phyloP scores from a whole-genome alignment of 495 filamentous ascomycete genomes.

The Aspergillus leporis region DNA sequence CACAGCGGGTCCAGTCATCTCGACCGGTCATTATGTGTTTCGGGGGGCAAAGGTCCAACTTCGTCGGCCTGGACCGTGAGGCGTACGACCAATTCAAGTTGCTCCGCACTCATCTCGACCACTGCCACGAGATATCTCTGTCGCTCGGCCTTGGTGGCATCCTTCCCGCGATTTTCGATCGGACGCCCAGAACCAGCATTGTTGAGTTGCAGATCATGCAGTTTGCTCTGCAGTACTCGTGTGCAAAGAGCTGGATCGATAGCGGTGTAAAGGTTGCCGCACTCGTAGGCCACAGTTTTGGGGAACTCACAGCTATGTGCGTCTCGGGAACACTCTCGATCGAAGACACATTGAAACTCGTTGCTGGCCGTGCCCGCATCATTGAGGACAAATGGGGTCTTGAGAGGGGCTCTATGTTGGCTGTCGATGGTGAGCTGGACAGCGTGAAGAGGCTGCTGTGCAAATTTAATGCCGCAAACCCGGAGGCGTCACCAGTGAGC shows the following conservation, averaged over 20 bases:
- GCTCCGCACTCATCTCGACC: not conserved
- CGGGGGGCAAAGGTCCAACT: slow-evolving; percentile 48
- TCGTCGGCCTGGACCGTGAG: slow-evolving; percentile 36
- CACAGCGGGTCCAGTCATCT: not conserved
- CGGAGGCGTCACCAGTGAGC: slow-evolving; percentile 12
- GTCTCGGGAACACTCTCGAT: slow-evolving; percentile 40
- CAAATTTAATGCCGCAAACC: not conserved
- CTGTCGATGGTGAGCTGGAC: slow-evolving; percentile 32
- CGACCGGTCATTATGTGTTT: slow-evolving; percentile 51
- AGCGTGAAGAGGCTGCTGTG: slow-evolving; percentile 19
- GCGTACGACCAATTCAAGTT: not conserved
- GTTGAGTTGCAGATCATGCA: slow-evolving; percentile 42
- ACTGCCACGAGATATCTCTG: slow-evolving; percentile 22
- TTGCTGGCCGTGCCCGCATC: slow-evolving; percentile 39
- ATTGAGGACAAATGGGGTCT: slow-evolving; percentile 37
- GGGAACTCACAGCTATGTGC: slow-evolving; percentile 51
- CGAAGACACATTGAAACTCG: slow-evolving; percentile 35
- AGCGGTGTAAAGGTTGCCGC: slow-evolving; percentile 38
- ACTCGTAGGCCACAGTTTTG: slow-evolving; percentile 57
- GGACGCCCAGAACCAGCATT: slow-evolving; percentile 31
- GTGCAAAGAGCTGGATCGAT: slow-evolving; percentile 51
- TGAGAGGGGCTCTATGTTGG: slow-evolving; percentile 48
- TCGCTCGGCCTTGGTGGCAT: slow-evolving; percentile 30
- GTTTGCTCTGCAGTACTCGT: slow-evolving; percentile 52
- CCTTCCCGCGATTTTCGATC: slow-evolving; percentile 48